Base-by-base conservation (phyloP, 176 grass and related monocot species). In the Hordeum vulgare region DNA sequence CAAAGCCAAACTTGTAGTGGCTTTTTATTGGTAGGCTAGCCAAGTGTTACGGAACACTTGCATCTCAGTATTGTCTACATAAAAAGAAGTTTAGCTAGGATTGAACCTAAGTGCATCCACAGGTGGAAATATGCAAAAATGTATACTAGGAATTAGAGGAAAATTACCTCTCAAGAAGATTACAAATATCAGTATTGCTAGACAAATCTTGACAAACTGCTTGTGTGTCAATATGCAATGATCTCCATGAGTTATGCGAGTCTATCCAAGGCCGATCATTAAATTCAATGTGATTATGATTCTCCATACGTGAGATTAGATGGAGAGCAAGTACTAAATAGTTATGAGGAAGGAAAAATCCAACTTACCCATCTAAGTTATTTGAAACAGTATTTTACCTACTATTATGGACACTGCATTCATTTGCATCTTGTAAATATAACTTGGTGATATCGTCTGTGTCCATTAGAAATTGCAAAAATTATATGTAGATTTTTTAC, bases 121-220 rank as follows among this genome's bases (percentile, higher is more conserved):
- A 77, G 49, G 68, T 59, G 34, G 11, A 74, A 15, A 79, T 66
- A 9, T 54, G 54, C 23, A 74, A 86, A 47, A 86, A 66, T 15
- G 49, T 20, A 67, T 75, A 64, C 20, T 47, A 3, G 14, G 18
- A 60, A 61, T 75, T 28, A 59, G 72, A 58, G 35, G 9, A 4
- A 44, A 65, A 54, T 81, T 86, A 98, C 96, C 96, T 95, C 57
- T 92, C 93, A 7, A 95, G 87, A 86, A 98, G 96, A 61, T 90
- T 88, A 79, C 87, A 90, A 53, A 98, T 95, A 17, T 98, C 96
- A 56, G 85, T 56, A 85, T 95, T 98, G 59, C 81, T 49, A 7
- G 91, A 90, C 71, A 93, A 85, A 83, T 83, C 71, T 63, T 74
- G 68, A 54, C 49, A 86, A 51, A 81, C 70, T 58, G 76, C 78